These are phyloP conservation scores for Tympanopsis confertula DNA, from an alignment of 2,329 filamentous ascomycete species.

Conservation along the genomic window DNA sequence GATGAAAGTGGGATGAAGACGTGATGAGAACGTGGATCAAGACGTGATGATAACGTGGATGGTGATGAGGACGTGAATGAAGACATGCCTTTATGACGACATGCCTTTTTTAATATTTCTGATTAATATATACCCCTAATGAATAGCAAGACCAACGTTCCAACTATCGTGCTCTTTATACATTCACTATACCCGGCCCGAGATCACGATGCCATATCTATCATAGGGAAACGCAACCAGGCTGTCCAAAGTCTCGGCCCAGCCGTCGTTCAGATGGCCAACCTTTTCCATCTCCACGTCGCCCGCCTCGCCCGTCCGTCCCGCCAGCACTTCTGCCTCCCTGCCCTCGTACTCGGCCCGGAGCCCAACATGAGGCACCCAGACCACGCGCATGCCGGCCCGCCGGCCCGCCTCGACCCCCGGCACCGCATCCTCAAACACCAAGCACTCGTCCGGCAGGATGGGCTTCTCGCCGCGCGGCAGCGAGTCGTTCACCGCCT, in stretches of 20 bases:
- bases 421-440: constrained; percentile 91
- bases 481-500: constrained; percentile 70
- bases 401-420: constrained; percentile 83
- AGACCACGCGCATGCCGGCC: constrained; percentile 88
- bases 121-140: too few species aligned
- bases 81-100: too few species aligned
- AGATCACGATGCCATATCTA: constrained; percentile 46
- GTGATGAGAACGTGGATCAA: too few species aligned
- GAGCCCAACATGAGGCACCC: constrained; percentile 76
- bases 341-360: constrained; percentile 64
- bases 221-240: constrained; percentile 45
- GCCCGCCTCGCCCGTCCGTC: constrained; percentile 59
- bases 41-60: too few species aligned
- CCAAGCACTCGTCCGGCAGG: constrained; percentile 74
- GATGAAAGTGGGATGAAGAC: too few species aligned
- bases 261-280: constrained; percentile 46
- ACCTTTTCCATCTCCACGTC: constrained; percentile 40
- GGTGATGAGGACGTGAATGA: too few species aligned
- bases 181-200: too few species aligned
- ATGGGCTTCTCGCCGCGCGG: constrained; percentile 51
- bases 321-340: constrained; percentile 74
- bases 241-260: constrained; percentile 40
- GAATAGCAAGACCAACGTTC: too few species aligned
- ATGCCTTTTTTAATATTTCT: too few species aligned
- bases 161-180: too few species aligned